phyloP scores from a whole-genome alignment of 805 yeast genomes.

The Metschnikowia noctiluminum region DNA sequence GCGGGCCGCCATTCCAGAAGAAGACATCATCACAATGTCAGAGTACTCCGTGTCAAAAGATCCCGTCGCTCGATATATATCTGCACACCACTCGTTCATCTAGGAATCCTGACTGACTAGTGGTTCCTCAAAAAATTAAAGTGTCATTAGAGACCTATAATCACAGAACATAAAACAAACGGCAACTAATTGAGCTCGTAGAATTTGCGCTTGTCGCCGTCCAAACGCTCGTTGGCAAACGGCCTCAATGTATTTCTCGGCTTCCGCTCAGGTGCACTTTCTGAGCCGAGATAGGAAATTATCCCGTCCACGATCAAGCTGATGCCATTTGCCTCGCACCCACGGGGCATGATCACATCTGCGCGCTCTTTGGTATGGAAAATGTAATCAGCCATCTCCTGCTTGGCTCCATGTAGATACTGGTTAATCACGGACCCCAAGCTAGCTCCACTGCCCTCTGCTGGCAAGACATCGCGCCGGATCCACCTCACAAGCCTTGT shows the following conservation, averaged over 20 bases:
- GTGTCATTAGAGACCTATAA: background rate
- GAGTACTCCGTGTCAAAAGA: constrained; percentile 52
- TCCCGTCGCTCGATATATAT: constrained; percentile 44
- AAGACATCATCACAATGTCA: constrained; percentile 41
- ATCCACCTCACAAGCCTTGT: constrained; percentile 80
- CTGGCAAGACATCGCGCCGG: constrained; percentile 33
- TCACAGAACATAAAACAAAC: background rate
- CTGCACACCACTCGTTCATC: constrained; percentile 4
- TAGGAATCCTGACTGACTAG: background rate
- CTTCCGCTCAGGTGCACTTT: constrained; percentile 11
- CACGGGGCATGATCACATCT: constrained; percentile 71
- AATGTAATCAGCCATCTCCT: constrained; percentile 65
- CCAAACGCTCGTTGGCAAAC: constrained; percentile 32
- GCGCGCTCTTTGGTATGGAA: constrained; percentile 68
- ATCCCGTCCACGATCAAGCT: constrained; percentile 64
- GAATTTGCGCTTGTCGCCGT: constrained; percentile 40
- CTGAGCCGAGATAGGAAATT: constrained; percentile 32
- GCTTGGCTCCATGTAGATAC: constrained; percentile 56
- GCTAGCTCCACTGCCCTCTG: constrained; percentile 1
- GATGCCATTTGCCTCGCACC: constrained; percentile 58
- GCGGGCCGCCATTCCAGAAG: constrained; percentile 51
- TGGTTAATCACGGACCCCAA: constrained; percentile 38
- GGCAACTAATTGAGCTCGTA: constrained; percentile 34
- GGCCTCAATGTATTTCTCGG: constrained; percentile 29
- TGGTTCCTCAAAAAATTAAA: no score